Percentiles rank a stretch among this genome's conserved stretches.
phyloP scores from a whole-genome alignment of 371 early-diverging fungal genomes.

The Sporodiniella umbellata region DNA sequence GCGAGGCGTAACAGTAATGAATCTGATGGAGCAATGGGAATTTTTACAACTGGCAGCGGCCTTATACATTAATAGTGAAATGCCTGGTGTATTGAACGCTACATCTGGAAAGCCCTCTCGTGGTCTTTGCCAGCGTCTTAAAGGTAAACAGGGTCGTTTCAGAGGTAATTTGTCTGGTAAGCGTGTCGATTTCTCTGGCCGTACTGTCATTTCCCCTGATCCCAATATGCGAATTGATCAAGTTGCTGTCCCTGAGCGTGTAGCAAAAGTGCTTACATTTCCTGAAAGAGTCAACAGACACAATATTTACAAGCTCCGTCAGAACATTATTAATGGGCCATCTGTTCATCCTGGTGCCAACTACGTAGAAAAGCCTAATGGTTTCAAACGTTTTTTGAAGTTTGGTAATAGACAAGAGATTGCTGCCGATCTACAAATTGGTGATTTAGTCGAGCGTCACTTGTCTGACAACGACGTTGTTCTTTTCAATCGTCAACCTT shows the following conservation, averaged over 20 bases:
- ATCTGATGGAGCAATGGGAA: constrained; percentile 98
- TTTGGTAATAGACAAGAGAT: constrained; percentile 70
- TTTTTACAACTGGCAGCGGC: constrained; percentile 94
- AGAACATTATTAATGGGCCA: constrained; percentile 89
- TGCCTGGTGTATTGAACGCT: constrained; percentile 78
- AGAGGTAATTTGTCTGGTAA: constrained; percentile 99
- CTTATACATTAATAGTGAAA: constrained; percentile 96
- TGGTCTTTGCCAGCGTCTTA: constrained; percentile 97
- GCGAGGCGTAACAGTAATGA: constrained; percentile 76
- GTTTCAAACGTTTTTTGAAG: constrained; percentile 67
- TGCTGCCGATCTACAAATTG: constrained; percentile 78
- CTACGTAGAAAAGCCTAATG: constrained; percentile 62
- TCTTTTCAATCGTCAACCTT: constrained; percentile 99
- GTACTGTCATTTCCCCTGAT: constrained; percentile 99
- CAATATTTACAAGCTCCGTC: constrained; percentile 84
- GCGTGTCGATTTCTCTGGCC: constrained; percentile 99
- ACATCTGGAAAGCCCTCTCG: constrained; percentile 72
- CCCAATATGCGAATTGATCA: constrained; percentile 99
- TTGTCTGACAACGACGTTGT: constrained; percentile 96
- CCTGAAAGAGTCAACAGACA: constrained; percentile 93
- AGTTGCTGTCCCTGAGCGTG: constrained; percentile 94
- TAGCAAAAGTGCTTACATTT: constrained; percentile 96
- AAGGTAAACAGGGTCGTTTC: constrained; percentile 99
- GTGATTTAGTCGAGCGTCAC: constrained; percentile 98
- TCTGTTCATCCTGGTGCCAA: constrained; percentile 96